phyloP scores from a whole-genome alignment of 2,329 filamentous ascomycete species.

The Blumeria hordei region DNA sequence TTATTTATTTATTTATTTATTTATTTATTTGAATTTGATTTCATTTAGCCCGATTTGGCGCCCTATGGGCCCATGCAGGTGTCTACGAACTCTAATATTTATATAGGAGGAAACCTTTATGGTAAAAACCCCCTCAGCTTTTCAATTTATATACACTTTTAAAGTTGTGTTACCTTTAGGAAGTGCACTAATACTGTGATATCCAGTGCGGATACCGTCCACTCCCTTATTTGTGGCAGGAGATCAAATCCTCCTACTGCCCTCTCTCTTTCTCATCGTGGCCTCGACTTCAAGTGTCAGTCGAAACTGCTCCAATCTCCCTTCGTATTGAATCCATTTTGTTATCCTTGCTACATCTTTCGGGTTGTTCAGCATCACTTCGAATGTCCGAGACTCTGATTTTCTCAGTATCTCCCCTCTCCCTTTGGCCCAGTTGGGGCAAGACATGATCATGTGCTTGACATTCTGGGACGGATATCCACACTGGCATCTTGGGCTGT shows the following conservation, averaged over 20 bases:
- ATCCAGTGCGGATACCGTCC: too few relatives aligned
- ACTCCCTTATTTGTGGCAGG: too few relatives aligned
- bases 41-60: too few relatives aligned
- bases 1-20: too few relatives aligned
- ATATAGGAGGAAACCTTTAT: too few relatives aligned
- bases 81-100: too few relatives aligned
- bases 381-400: not conserved
- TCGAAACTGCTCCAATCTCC: not conserved
- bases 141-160: too few relatives aligned
- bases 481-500: not conserved
- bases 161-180: too few relatives aligned
- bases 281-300: not conserved
- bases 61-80: too few relatives aligned
- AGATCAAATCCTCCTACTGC: not conserved
- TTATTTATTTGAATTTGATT: too few relatives aligned
- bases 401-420: not conserved
- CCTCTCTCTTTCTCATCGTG: not conserved
- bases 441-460: not conserved
- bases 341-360: not conserved
- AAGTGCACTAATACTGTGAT: too few relatives aligned
- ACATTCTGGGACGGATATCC: not conserved
- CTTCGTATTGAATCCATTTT: not conserved
- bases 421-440: not conserved
- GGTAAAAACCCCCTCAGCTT: too few relatives aligned
- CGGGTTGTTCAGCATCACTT: not conserved